Evolutionary conservation across 371 early-diverging fungal species (phyloP), one percentile per base, ranked within the genome.

Genomic region (Syncephalastrum monosporum): DNA sequence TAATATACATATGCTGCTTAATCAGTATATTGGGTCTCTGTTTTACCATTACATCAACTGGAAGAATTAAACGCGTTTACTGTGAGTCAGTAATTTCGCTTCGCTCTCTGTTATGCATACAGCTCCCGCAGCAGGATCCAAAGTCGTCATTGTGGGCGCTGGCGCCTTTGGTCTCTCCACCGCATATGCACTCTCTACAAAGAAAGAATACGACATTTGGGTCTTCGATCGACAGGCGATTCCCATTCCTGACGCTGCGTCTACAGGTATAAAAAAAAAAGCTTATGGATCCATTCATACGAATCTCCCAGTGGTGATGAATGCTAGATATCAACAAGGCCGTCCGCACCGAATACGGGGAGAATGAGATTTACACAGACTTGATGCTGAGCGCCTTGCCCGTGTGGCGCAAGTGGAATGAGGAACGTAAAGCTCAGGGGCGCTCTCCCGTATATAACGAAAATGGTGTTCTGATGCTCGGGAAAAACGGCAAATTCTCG

Each of bases 101-200:
- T 27, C 4, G 7, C 27, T 27, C 27, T 19, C 25, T 13, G 17
- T 17, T 13, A 56, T 5, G 15, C 43, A 56, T 19, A 56, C 57
- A 10, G 49, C 57, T 27, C 57, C 57, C 15, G 23, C 14, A 6
- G 45, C 25, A 25, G 51, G 51, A 7, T 50, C 56, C 17, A 72
- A 69, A 43, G 61, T 82, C 5, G 68, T 79, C 49, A 69, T 82
- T 65, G 80, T 82, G 15, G 83, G 83, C 48, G 81, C 68, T 12
- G 83, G 83, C 1, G 65, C 69, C 23, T 81, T 81, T 71, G 83
- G 83, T 15, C 59, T 82, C 5, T 77, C 80, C 3, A 72, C 82
- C 13, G 82, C 81, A 1, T 71, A 78, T 55, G 68, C 75, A 4
- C 63, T 79, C 29, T 60, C 75, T 13, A 41, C 65, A 43, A 67